Evolutionary conservation across 495 filamentous ascomycete species (phyloP).

Genomic region (Aspergillus ellipticus): DNA sequence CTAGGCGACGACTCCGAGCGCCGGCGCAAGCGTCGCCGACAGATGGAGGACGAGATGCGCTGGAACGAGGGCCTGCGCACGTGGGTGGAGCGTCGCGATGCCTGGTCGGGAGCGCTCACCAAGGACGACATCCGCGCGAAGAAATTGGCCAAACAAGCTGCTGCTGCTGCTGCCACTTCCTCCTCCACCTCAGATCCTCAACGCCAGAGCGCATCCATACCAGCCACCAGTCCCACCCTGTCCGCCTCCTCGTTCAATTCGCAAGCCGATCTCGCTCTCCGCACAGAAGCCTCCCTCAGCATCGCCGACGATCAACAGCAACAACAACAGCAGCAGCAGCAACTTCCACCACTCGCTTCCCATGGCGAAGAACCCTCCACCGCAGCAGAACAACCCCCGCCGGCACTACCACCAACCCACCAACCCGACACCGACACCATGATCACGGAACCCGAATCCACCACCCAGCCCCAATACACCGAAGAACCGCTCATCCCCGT

Average conservation of each 20-base stretch:
- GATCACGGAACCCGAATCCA: slow-evolving; percentile 31
- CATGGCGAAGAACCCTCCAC: slow-evolving; percentile 17
- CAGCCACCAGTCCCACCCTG: not conserved
- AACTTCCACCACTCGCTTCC: slow-evolving; percentile 16
- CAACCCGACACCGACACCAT: slow-evolving; percentile 30
- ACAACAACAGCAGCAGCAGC: slow-evolving; percentile 14
- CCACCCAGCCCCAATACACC: not conserved
- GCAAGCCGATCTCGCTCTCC: slow-evolving; percentile 28
- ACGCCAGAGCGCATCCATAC: not conserved
- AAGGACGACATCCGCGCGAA: slow-evolving; percentile 24
- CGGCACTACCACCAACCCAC: not conserved
- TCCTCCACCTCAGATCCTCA: not conserved
- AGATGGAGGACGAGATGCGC: slow-evolving; percentile 66
- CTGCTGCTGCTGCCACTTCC: not conserved
- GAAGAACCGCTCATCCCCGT: slow-evolving; percentile 54
- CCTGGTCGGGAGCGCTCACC: slow-evolving; percentile 75
- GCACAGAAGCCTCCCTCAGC: slow-evolving; percentile 24
- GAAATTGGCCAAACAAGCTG: not conserved
- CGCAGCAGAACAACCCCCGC: not conserved
- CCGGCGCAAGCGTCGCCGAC: slow-evolving; percentile 55
- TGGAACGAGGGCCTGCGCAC: slow-evolving; percentile 81
- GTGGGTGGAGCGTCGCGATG: slow-evolving; percentile 72
- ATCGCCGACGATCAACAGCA: slow-evolving; percentile 22
- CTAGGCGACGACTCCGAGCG: slow-evolving; percentile 28
- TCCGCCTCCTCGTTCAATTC: not conserved